These are phyloP conservation scores for Coniochaeta sp. DNA, from an alignment of 2,329 filamentous ascomycete species.

Conservation along the genomic window DNA sequence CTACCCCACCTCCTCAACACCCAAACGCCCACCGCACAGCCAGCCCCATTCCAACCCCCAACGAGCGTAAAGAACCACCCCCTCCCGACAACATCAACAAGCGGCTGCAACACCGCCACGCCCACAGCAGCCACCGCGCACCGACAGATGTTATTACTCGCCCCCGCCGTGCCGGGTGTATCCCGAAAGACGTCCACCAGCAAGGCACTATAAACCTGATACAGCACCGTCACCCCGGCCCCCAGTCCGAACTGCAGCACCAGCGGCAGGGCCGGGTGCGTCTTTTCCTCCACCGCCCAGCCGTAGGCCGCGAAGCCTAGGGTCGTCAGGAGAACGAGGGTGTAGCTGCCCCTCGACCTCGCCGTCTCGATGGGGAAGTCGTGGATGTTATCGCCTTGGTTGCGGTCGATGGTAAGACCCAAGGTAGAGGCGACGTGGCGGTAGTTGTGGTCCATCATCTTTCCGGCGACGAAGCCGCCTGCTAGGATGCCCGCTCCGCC, in stretches of 20 bases:
- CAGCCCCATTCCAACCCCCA: no score
- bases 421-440: conserved; percentile 51
- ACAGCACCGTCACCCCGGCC: conserved; percentile 46
- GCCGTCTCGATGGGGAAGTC: conserved; percentile 44
- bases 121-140: no score
- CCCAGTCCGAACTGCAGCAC: conserved; percentile 46
- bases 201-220: conserved; percentile 50
- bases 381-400: conserved; percentile 36
- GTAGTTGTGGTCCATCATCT: conserved; percentile 56
- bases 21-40: no score
- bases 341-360: conserved; percentile 41
- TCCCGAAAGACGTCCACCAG: conserved; percentile 52
- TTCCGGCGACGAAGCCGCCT: conserved; percentile 42
- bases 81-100: no score
- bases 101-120: no score
- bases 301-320: conserved; percentile 45
- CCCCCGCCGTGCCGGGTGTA: conserved; percentile 48
- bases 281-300: conserved; percentile 43
- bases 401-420: conserved; percentile 48
- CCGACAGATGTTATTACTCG: conserved; percentile 54
- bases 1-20: no score
- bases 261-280: conserved; percentile 42
- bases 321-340: conserved; percentile 45
- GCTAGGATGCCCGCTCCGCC: conserved; percentile 37
- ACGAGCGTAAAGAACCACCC: no score